phyloP scores from a whole-genome alignment of 2,329 filamentous ascomycete species.

The Talaromyces sp. region DNA sequence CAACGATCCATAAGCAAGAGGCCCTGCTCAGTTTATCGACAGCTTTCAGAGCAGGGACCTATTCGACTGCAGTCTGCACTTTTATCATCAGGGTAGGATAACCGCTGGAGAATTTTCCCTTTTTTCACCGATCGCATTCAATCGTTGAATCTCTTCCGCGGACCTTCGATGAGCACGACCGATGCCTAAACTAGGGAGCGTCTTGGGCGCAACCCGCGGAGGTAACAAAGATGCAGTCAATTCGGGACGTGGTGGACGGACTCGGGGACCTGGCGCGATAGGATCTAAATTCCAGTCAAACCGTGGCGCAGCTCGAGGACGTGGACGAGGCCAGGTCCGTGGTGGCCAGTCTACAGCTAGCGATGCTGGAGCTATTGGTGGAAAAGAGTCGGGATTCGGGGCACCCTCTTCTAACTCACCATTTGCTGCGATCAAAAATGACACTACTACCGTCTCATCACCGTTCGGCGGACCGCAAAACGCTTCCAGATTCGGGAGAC shows the following conservation, averaged over 20 bases:
- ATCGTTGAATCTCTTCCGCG: slow-evolving; percentile 6
- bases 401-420: slow-evolving; percentile 5
- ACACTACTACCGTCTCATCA: neutral
- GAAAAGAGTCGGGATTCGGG: neutral
- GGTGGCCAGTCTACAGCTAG: neutral
- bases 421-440: slow-evolving; percentile 16
- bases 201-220: slow-evolving; percentile 13
- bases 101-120: neutral
- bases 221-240: slow-evolving; percentile 14
- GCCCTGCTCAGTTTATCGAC: slow-evolving; percentile 11
- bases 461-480: slow-evolving; percentile 4
- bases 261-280: neutral
- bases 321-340: slow-evolving; percentile 9
- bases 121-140: neutral
- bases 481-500: slow-evolving; percentile 2
- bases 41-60: slow-evolving; percentile 12
- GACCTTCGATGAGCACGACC: slow-evolving; percentile 13
- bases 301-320: slow-evolving; percentile 9
- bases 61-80: neutral
- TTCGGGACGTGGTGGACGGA: slow-evolving; percentile 11
- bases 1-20: neutral
- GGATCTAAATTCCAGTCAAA: slow-evolving; percentile 1
- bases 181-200: slow-evolving; percentile 16
- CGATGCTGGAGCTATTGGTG: neutral
- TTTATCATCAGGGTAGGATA: neutral